A percentile compares a stretch with the other conserved stretches of the same genome.
These are phyloP conservation scores for Phytophthora brassicae DNA, from an alignment of 352 stramenopile genomes.

Conservation along the genomic window DNA sequence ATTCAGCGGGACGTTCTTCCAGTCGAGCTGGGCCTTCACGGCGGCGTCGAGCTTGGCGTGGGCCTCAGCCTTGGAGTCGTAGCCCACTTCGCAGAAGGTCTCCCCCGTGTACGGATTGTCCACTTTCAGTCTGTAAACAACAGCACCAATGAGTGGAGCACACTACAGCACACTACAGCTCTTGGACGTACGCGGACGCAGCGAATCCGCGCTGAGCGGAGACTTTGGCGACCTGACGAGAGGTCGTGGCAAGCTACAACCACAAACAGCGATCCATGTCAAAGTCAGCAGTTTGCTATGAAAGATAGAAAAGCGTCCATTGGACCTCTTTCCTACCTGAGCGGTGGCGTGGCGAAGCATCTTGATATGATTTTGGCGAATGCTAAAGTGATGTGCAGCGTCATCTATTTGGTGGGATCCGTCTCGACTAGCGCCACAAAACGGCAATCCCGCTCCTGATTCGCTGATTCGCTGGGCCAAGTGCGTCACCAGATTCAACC, in stretches of 20 bases:
- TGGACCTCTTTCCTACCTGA: constrained; percentile 11
- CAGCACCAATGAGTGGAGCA: neutral
- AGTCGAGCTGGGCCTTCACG: constrained; percentile 58
- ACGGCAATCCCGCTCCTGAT: constrained; percentile 3
- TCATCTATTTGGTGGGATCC: neutral
- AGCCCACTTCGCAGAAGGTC: constrained; percentile 58
- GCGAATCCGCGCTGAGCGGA: constrained; percentile 33
- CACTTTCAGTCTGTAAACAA: constrained; percentile 49
- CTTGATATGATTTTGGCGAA: neutral
- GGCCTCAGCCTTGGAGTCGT: constrained; percentile 54
- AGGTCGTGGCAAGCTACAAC: constrained; percentile 21
- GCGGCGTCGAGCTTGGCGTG: constrained; percentile 61
- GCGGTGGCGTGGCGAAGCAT: constrained; percentile 30
- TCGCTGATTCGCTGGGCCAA: constrained; percentile 4
- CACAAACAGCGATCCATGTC: neutral
- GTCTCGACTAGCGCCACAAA: constrained; percentile 24
- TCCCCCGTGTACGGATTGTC: constrained; percentile 81
- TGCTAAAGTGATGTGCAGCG: constrained; percentile 21
- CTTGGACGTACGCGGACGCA: constrained; percentile 33
- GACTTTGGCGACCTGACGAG: constrained; percentile 15
- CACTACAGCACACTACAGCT: neutral
- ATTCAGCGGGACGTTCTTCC: constrained; percentile 53
- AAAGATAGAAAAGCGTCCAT: neutral
- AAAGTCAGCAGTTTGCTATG: neutral
- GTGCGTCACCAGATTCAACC: neutral